Evolutionary conservation across 2,329 filamentous ascomycete species (phyloP), one percentile per base, ranked within the genome.

Genomic region (Capronia americana): DNA sequence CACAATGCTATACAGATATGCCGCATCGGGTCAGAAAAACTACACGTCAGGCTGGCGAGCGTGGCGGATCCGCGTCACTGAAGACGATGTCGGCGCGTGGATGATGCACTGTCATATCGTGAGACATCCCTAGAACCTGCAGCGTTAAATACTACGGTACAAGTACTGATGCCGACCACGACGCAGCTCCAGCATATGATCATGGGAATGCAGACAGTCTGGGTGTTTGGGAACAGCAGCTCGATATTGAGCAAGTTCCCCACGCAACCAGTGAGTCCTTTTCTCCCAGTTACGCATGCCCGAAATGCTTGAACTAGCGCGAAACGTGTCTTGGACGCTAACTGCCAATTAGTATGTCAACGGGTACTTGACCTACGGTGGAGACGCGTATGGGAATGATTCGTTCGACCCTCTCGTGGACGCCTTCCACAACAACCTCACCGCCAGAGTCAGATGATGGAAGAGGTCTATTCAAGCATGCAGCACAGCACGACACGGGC

Each of bases 1-100:
- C 0, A 87, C 85, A 1, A 82, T 86, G 69, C 76, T 90, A 3
- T 87, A 87, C 69, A 76, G 83, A 1, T 90, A 88, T 69, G 76
- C 75, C 0, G 68, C 75, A 1, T 79, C 78, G 26, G 82, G 80
- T 0, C 69, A 69, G 1, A 74, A 80, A 0, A 76, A 81, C 3
- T 73, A 77, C 4, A 80, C 79, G 1, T 78, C 81, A 0, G 86
- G 87, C 0, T 90, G 87, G 87, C 78, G 87, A 23, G 87, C 81
- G 0, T 89, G 87, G 87, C 78, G 87, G 10, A 75, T 88, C 0
- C 78, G 85, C 3, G 82, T 88, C 0, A 78, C 76, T 8, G 76
- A 83, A 63, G 63, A 65, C 3, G 63, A 72, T 57, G 75, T 83
- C 0, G 87, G 86, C 0, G 81, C 81, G 5, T 84, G 81, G 80